These are phyloP conservation scores for Lachancea fermentati DNA, from an alignment of 805 yeast genomes.

Conservation along the genomic window DNA sequence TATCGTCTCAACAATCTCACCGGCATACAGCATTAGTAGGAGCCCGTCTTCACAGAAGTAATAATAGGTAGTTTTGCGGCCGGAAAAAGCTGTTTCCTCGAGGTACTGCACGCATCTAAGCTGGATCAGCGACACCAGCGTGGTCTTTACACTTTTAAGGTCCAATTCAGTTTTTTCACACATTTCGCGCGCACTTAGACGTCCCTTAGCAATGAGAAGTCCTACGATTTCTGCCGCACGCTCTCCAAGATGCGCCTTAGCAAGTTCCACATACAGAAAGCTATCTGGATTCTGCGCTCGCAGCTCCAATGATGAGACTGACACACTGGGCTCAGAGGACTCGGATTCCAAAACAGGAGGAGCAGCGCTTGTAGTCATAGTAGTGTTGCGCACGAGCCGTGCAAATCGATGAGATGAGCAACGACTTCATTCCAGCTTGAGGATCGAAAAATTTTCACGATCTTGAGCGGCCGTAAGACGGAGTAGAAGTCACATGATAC, in stretches of 20 bases:
- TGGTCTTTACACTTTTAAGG: slow-evolving; percentile 47
- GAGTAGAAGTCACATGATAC: no score
- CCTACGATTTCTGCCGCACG: slow-evolving; percentile 62
- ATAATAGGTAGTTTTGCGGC: slow-evolving; percentile 42
- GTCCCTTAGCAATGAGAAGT: slow-evolving; percentile 58
- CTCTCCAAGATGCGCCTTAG: slow-evolving; percentile 60
- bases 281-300: slow-evolving; percentile 58
- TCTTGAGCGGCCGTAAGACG: no score
- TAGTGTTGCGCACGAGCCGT: neutral
- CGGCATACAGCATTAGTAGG: slow-evolving; percentile 62
- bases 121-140: slow-evolving; percentile 74
- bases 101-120: slow-evolving; percentile 68
- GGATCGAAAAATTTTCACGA: no score
- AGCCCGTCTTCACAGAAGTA: slow-evolving; percentile 59
- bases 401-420: neutral
- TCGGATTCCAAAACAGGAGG: slow-evolving; percentile 2
- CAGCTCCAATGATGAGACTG: slow-evolving; percentile 31
- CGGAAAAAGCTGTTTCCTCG: slow-evolving; percentile 36
- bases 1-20: slow-evolving; percentile 59
- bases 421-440: no score
- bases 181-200: slow-evolving; percentile 54
- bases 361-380: slow-evolving; percentile 6
- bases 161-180: slow-evolving; percentile 42
- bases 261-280: slow-evolving; percentile 49
- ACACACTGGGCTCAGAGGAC: slow-evolving; percentile 2